Conservation (phyloP, 208 protist genomes). For the Crithidia brevicula region DNA sequence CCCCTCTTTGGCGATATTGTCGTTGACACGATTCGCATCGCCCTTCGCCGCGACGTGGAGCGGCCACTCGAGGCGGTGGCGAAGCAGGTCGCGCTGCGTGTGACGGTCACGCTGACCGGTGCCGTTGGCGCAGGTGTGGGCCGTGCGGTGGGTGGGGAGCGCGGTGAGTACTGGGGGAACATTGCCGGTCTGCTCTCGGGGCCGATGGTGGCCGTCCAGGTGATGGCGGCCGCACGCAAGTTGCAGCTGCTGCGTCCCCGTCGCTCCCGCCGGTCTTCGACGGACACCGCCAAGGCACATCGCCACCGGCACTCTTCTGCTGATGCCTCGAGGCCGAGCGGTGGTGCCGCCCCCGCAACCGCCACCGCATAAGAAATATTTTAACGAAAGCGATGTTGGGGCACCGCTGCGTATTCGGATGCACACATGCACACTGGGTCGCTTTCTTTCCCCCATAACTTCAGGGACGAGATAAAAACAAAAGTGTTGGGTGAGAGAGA, state of each 20-base stretch:
- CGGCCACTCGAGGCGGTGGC: conserved; percentile 23
- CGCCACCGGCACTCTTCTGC: conserved; percentile 20
- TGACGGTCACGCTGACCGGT: conserved; percentile 40
- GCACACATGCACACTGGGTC: no score
- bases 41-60: conserved; percentile 27
- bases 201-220: conserved; percentile 30
- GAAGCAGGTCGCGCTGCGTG: conserved; percentile 32
- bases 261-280: neutral
- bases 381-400: no score
- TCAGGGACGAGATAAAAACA: no score
- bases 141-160: conserved; percentile 43
- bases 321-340: neutral
- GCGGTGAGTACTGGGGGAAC: conserved; percentile 83
- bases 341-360: neutral
- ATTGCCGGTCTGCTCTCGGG: conserved; percentile 46
- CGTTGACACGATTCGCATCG: conserved; percentile 57
- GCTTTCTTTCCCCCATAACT: no score
- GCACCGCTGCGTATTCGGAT: no score
- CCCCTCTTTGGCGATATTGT: conserved; percentile 54
- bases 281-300: conserved; percentile 13
- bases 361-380: no score
- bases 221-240: conserved; percentile 21
- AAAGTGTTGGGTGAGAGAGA: no score
- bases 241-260: conserved; percentile 21
- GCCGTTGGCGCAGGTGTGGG: conserved; percentile 58